Evolutionary conservation across 257 asterid species (phyloP).

Genomic region (Orobanche coerulescens): DNA sequence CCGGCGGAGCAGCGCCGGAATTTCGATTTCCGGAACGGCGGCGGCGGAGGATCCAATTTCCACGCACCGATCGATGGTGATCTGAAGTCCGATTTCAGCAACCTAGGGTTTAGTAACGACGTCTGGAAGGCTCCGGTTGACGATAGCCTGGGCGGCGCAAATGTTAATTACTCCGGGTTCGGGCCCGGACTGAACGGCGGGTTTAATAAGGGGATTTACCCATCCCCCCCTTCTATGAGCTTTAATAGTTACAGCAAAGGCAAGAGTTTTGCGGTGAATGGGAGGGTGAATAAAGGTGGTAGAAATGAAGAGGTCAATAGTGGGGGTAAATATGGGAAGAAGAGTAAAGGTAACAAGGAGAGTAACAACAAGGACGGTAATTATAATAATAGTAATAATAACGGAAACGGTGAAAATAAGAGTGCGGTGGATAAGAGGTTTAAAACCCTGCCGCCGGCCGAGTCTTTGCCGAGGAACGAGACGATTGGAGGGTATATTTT

Average conservation of each 20-base stretch:
- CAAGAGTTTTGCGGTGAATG: constrained; percentile 39
- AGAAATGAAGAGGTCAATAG: constrained; percentile 45
- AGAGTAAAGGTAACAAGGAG: constrained; percentile 49
- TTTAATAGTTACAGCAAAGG: constrained; percentile 36
- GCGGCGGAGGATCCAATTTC: constrained; percentile 23
- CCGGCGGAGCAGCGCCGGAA: constrained; percentile 67
- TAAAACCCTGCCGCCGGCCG: constrained; percentile 91
- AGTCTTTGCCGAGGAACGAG: constrained; percentile 87
- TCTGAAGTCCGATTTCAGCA: constrained; percentile 35
- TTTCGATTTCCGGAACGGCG: constrained; percentile 67
- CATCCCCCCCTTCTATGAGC: constrained; percentile 35
- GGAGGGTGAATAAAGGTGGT: constrained; percentile 42
- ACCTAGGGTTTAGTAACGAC: constrained; percentile 35
- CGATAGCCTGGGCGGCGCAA: constrained; percentile 1
- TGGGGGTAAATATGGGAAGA: constrained; percentile 52
- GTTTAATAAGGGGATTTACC: constrained; percentile 74
- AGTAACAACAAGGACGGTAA: constrained; percentile 5
- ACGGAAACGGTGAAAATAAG: constrained; percentile 33
- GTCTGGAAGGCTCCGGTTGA: constrained; percentile 45
- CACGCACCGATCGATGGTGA: constrained; percentile 22
- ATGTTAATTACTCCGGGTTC: constrained; percentile 32
- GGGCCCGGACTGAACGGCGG: constrained; percentile 66
- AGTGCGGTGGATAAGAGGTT: constrained; percentile 76
- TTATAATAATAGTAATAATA: neutral
- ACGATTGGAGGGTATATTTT: constrained; percentile 92